Base-by-base conservation (phyloP, 2,329 filamentous ascomycete genomes). In the Cladosporium sp. region DNA sequence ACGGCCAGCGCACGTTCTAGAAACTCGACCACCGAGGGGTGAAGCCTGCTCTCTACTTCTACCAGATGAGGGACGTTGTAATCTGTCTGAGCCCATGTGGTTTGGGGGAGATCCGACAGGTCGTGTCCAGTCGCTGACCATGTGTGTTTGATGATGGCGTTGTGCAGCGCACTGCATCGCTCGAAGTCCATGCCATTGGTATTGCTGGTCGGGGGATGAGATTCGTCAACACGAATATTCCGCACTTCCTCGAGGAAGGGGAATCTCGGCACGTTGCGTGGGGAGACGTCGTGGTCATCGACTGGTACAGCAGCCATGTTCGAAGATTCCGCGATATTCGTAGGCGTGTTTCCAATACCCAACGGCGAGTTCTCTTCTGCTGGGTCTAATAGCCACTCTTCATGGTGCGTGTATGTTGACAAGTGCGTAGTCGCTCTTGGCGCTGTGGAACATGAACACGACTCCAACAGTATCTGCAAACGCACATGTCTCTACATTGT, bases 161-260 rank as follows among this genome's bases (percentile, higher is more conserved):
- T 58, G 34, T 58, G 56, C 16, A 58, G 56, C 2, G 56, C 56
- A 23, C 32, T 43, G 11, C 56, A 46, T 39, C 56, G 21, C n/a
- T 58, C 56, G 32, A 58, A 58, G 34, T 58, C 56, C 32, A 58
- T 21, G n/a, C 34, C n/a, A 13, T 58, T 34, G 21, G 14, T 25
- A 18, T 32, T 43, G 56, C 34, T 43, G 14, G 34, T 43, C 7
- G n/a, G 16, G 23, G 56, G 34, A n/a, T 58, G 36, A 23, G 13
- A 13, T 10, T 23, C 11, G n/a, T 16, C 39, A n/a, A 36, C 28
- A 16, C n/a, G 21, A 1, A 58, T 13, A 18, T 14, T 13, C 39
- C 23, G 56, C 10, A 58, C 56, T 23, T 39, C 32, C 13, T 58
- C 56, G 16, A 58, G 23, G 34, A 16, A 36, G 13, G 13, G 34